Base-by-base conservation (phyloP, 2,329 filamentous ascomycete genomes). In the Exophiala sp. region DNA sequence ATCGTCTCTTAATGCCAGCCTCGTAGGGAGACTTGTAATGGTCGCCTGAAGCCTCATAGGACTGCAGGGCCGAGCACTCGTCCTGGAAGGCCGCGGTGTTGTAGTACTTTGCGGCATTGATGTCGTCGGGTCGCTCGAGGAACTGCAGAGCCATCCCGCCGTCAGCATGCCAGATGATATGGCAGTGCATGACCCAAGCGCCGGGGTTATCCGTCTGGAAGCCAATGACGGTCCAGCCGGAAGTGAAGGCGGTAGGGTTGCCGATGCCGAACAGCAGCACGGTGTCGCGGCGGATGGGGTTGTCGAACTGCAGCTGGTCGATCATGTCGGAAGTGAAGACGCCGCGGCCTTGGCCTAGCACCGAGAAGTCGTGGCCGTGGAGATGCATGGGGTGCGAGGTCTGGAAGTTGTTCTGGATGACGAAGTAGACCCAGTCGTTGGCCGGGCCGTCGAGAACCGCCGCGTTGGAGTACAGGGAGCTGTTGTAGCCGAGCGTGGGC, bases 141-240 rank as follows among this genome's bases (percentile, higher is more conserved):
- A 50, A 60, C 41, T 80, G 74, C 32, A 80, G 64, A 14, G 68
- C 71, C 32, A 88, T 72, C n/a, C 85, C 85, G 2, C 80, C 80
- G 1, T 76, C 69, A 50, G 86, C 72, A 63, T 88, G 85, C 84
- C 84, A 91, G 63, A 87, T 84, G 46, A 90, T 83, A 64, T 91
- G 86, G 67, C 86, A 90, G 67, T 89, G 86, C 70, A 89, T 86
- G 2, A 85, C 66, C 82, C 82, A 86, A 18, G 85, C 71, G 30
- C 79, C 70, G 1, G 70, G 70, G 50, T 71, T 72, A 48, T 72
- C 65, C 13, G 68, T 66, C 18, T 67, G 58, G 55, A 75, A 74
- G 0, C 72, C 62, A 9, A 91, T 62, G 9, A 88, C 79, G 19
- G 85, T 76, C 64, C 85, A 81, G 0, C 86, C 56, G 7, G 52